phyloP scores from a whole-genome alignment of 805 yeast genomes.

The Candida dajiaensis region DNA sequence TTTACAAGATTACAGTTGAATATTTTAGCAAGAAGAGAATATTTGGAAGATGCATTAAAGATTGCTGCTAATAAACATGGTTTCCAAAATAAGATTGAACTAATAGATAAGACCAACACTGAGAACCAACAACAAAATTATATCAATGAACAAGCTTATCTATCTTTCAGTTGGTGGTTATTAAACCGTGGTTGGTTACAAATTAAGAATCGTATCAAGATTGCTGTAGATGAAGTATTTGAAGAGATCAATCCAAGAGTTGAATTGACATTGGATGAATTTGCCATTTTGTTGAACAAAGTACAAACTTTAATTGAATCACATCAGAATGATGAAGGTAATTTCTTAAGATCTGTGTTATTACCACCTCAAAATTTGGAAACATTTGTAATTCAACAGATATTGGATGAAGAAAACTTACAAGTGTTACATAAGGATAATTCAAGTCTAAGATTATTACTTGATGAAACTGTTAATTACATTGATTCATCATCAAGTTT shows the following conservation, averaged over 20 bases:
- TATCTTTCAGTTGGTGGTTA: slow-evolving; percentile 92
- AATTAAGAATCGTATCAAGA: slow-evolving; percentile 47
- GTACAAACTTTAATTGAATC: slow-evolving; percentile 33
- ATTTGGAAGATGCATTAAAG: slow-evolving; percentile 69
- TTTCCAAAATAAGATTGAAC: slow-evolving; percentile 12
- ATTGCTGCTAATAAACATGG: slow-evolving; percentile 49
- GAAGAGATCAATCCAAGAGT: slow-evolving; percentile 63
- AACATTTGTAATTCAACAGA: slow-evolving; percentile 48
- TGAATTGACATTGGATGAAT: slow-evolving; percentile 58
- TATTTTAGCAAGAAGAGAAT: slow-evolving; percentile 80
- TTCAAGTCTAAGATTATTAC: slow-evolving; percentile 27
- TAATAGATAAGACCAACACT: slow-evolving; percentile 16
- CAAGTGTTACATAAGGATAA: slow-evolving; percentile 23
- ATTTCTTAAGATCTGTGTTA: slow-evolving; percentile 28
- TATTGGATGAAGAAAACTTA: slow-evolving; percentile 37
- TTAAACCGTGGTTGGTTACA: slow-evolving; percentile 78
- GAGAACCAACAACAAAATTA: slow-evolving; percentile 33
- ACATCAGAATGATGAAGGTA: slow-evolving; percentile 5
- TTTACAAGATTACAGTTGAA: slow-evolving; percentile 83
- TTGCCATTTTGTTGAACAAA: slow-evolving; percentile 38
- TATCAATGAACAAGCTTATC: slow-evolving; percentile 70
- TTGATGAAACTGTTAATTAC: slow-evolving; percentile 40
- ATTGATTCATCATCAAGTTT: slow-evolving; percentile 31
- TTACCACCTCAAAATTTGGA: slow-evolving; percentile 50
- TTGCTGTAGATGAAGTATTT: slow-evolving; percentile 55